These are phyloP conservation scores for Rickenella mellea DNA, from an alignment of 768 basidiomycete species.

Conservation along the genomic window DNA sequence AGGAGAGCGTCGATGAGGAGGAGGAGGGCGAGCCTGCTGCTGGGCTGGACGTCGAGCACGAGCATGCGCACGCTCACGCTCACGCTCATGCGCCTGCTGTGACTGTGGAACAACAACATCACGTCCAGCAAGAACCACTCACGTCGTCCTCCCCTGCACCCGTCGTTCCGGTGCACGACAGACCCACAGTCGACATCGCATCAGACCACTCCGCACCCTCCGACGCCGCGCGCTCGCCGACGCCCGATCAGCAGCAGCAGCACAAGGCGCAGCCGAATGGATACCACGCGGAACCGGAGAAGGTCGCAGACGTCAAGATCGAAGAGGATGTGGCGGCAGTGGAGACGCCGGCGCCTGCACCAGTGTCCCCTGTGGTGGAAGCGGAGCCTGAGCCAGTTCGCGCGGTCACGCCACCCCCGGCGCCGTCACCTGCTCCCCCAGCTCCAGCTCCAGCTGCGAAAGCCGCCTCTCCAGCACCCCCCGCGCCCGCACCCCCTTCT, in stretches of 20 bases:
- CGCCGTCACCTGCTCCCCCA: slow-evolving; percentile 13
- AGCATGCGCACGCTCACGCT: slow-evolving; percentile 22
- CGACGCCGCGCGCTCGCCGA: slow-evolving; percentile 20
- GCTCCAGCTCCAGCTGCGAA: slow-evolving; percentile 14
- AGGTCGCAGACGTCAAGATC: not conserved
- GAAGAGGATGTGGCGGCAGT: no score
- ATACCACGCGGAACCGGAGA: not conserved
- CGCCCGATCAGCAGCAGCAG: slow-evolving; percentile 11
- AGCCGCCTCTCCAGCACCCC: slow-evolving; percentile 14
- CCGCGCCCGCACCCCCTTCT: slow-evolving; percentile 19
- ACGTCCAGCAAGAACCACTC: slow-evolving; percentile 24
- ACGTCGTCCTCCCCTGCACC: slow-evolving; percentile 16
- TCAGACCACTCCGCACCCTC: slow-evolving; percentile 18
- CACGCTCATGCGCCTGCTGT: slow-evolving; percentile 22
- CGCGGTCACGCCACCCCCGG: not conserved
- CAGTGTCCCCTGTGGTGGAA: slow-evolving; percentile 18
- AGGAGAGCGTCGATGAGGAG: slow-evolving; percentile 78
- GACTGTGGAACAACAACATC: slow-evolving; percentile 21
- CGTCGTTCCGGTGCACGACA: slow-evolving; percentile 4
- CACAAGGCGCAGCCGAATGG: slow-evolving; percentile 14
- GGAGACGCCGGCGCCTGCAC: slow-evolving; percentile 18
- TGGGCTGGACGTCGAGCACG: slow-evolving; percentile 15
- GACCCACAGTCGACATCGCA: slow-evolving; percentile 13
- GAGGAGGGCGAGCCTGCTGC: slow-evolving; percentile 45
- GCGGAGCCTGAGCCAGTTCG: slow-evolving; percentile 18